phyloP scores from a whole-genome alignment of 2,329 filamentous ascomycete species.

The Rhynchosporium agropyri region DNA sequence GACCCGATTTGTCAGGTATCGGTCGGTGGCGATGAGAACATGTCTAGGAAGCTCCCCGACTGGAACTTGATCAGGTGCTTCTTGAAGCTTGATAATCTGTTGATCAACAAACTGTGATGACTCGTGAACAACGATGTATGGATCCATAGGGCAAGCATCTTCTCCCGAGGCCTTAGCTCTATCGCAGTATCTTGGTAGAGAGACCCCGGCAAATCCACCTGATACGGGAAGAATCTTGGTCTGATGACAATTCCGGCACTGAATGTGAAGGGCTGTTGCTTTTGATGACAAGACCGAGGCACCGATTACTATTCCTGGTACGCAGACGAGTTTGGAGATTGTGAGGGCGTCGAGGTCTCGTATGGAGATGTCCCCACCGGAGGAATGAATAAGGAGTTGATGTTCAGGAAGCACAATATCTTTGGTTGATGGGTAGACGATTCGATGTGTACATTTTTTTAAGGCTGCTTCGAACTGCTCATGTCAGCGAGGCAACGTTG shows the following conservation, averaged over 20 bases:
- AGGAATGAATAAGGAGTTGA: conserved; percentile 92
- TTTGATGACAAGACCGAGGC: conserved; percentile 97
- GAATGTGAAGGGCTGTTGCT: conserved; percentile 81
- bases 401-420: conserved; percentile 77
- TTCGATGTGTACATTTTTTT: conserved; percentile 87
- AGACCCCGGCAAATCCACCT: conserved; percentile 85
- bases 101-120: conserved; percentile 95
- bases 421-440: conserved; percentile 79
- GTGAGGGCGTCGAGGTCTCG: conserved; percentile 90
- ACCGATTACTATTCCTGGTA: conserved; percentile 96
- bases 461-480: conserved; percentile 85
- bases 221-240: conserved; percentile 70
- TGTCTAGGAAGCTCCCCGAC: conserved; percentile 95
- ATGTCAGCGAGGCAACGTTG: conserved; percentile 13
- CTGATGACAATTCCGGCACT: conserved; percentile 85
- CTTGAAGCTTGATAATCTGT: conserved; percentile 96
- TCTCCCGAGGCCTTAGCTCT: conserved; percentile 67
- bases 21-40: conserved; percentile 93
- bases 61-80: conserved; percentile 95
- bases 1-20: conserved; percentile 92
- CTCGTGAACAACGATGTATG: conserved; percentile 95
- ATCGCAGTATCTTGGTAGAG: conserved; percentile 78
- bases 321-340: conserved; percentile 91
- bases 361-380: conserved; percentile 87
- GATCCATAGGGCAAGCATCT: conserved; percentile 85